A percentile compares a stretch with the other conserved stretches of the same genome.
These are phyloP conservation scores for Styphnolobium japonicum DNA, from an alignment of 306 rosid genomes.

Conservation along the genomic window DNA sequence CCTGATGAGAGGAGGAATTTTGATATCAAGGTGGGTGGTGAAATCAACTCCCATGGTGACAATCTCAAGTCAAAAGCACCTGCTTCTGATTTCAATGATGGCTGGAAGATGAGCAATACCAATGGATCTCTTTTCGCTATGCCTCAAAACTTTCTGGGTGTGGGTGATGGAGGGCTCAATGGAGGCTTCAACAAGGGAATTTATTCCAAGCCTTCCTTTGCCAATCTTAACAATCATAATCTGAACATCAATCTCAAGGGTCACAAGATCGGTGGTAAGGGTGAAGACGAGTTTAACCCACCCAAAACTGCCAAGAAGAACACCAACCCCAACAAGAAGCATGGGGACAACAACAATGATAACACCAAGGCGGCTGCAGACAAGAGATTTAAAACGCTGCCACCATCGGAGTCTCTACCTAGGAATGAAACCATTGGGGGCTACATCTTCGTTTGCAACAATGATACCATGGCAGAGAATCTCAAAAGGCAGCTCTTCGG, in stretches of 20 bases:
- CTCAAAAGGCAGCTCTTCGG: slow-evolving; percentile 91
- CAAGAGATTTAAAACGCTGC: slow-evolving; percentile 88
- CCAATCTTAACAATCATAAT: not conserved
- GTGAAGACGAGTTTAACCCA: slow-evolving; percentile 41
- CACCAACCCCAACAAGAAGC: slow-evolving; percentile 43
- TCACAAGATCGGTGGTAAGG: slow-evolving; percentile 29
- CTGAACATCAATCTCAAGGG: slow-evolving; percentile 42
- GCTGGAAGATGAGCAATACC: slow-evolving; percentile 43
- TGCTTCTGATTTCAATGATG: slow-evolving; percentile 40
- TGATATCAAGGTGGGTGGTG: slow-evolving; percentile 87
- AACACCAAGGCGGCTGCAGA: slow-evolving; percentile 43
- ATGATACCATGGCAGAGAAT: slow-evolving; percentile 97
- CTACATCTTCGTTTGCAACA: slow-evolving; percentile 93
- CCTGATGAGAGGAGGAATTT: slow-evolving; percentile 60
- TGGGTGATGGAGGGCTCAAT: slow-evolving; percentile 19
- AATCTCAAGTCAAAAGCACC: slow-evolving; percentile 27
- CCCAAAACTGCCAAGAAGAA: slow-evolving; percentile 58
- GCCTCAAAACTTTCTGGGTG: slow-evolving; percentile 23
- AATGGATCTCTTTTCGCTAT: slow-evolving; percentile 26
- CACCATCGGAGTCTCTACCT: slow-evolving; percentile 86
- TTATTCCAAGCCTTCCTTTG: slow-evolving; percentile 54
- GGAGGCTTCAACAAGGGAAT: slow-evolving; percentile 79
- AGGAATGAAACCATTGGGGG: slow-evolving; percentile 92
- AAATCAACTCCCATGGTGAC: slow-evolving; percentile 28
- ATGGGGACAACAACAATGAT: slow-evolving; percentile 41